A percentile compares a stretch with the other conserved stretches of the same genome.
Conservation (phyloP, 345 rosid species). For the Odontarrhena argentea region DNA sequence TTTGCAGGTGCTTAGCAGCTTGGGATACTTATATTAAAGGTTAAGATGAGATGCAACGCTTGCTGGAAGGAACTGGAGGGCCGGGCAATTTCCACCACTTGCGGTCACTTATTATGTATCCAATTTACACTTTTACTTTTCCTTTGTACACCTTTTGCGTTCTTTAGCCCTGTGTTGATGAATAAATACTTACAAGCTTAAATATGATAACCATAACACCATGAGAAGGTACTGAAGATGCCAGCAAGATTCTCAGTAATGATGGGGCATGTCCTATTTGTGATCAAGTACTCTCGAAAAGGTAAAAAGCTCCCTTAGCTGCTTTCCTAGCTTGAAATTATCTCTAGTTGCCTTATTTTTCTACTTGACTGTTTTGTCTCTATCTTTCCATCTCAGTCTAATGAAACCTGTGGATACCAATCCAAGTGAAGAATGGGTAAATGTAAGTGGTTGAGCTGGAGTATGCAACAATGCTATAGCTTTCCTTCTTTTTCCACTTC, state of each 20-base stretch:
- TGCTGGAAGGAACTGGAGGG: constrained; percentile 98
- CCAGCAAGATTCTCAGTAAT: constrained; percentile 77
- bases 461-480: constrained; percentile 8
- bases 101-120: constrained; percentile 93
- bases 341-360: constrained; percentile 11
- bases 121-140: constrained; percentile 22
- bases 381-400: constrained; percentile 54
- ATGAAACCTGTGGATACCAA: constrained; percentile 90
- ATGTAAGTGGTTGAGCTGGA: constrained; percentile 60
- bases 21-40: constrained; percentile 38
- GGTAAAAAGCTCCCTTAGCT: constrained; percentile 44
- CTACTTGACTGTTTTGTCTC: constrained; percentile 30
- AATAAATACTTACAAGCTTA: constrained; percentile 22
- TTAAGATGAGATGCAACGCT: constrained; percentile 89
- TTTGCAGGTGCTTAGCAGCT: constrained; percentile 24
- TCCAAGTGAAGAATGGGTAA: constrained; percentile 95
- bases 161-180: constrained; percentile 6
- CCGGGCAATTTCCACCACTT: constrained; percentile 82
- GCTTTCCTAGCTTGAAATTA: constrained; percentile 19
- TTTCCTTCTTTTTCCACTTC: constrained; percentile 19
- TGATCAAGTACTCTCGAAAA: constrained; percentile 95
- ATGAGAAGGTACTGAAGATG: constrained; percentile 85
- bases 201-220: constrained; percentile 47
- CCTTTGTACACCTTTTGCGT: constrained; percentile 6
- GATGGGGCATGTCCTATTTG: constrained; percentile 95